A percentile compares a stretch with the other conserved stretches of the same genome.
These are phyloP conservation scores for Jackrogersella minutella DNA, from an alignment of 495 filamentous ascomycete genomes.

Conservation along the genomic window DNA sequence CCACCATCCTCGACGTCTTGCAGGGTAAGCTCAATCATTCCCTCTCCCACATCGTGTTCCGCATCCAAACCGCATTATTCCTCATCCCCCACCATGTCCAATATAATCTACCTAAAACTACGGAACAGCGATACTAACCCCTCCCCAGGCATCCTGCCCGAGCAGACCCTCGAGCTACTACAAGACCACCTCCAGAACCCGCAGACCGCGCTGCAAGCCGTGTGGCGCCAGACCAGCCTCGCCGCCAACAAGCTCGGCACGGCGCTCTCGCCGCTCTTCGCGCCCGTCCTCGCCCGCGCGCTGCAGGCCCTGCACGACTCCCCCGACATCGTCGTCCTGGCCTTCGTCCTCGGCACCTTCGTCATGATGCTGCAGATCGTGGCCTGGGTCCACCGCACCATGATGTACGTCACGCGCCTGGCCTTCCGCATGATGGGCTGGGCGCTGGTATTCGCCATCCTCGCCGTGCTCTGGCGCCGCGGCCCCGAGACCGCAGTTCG, in stretches of 20 bases:
- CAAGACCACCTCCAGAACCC: constrained; percentile 50
- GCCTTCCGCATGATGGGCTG: constrained; percentile 67
- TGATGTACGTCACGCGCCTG: constrained; percentile 78
- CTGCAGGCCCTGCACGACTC: constrained; percentile 48
- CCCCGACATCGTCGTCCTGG: constrained; percentile 68
- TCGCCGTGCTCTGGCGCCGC: constrained; percentile 65
- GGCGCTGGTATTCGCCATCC: constrained; percentile 58
- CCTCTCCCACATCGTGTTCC: background rate
- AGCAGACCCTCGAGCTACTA: constrained; percentile 46
- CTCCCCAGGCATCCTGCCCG: constrained; percentile 53
- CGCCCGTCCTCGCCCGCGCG: constrained; percentile 58
- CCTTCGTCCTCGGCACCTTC: constrained; percentile 60
- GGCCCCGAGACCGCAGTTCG: constrained; percentile 67
- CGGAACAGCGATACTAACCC: background rate
- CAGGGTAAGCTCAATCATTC: constrained; percentile 30
- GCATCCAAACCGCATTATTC: background rate
- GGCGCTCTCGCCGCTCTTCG: constrained; percentile 44
- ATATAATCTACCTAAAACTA: background rate
- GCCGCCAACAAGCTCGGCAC: constrained; percentile 47
- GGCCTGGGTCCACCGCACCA: constrained; percentile 68
- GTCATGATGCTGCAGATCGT: constrained; percentile 71
- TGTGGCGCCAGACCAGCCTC: constrained; percentile 38
- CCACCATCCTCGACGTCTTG: constrained; percentile 37
- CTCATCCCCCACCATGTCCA: background rate
- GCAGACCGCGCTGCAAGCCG: constrained; percentile 46